Percentiles rank a stretch among this genome's conserved stretches.
These are phyloP conservation scores for Talaromyces nanjingensis DNA, from an alignment of 495 filamentous ascomycete genomes.

Conservation along the genomic window DNA sequence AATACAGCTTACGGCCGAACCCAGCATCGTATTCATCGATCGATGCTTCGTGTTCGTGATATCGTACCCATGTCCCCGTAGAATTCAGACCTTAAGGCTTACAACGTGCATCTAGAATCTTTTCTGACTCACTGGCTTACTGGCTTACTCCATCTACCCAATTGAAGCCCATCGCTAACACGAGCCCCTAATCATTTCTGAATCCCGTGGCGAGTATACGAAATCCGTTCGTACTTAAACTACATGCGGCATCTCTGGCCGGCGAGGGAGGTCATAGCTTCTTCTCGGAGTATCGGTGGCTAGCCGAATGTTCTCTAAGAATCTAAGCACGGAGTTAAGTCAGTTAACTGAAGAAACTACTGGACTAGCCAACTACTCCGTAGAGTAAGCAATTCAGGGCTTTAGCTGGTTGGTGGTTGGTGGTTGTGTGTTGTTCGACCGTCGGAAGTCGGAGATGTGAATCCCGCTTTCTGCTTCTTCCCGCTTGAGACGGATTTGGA, in stretches of 20 bases:
- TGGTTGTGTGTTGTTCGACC: not conserved
- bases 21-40: not conserved
- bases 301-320: too few species aligned
- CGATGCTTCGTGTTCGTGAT: too few species aligned
- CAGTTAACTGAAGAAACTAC: too few species aligned
- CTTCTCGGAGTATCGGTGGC: not conserved
- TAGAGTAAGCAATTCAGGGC: not conserved
- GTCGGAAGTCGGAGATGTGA: not conserved
- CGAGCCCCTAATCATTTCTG: not conserved
- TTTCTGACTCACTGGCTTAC: not conserved
- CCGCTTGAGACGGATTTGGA: not conserved
- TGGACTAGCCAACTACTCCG: too few species aligned
- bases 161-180: not conserved
- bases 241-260: not conserved
- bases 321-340: too few species aligned
- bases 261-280: not conserved
- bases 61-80: too few species aligned
- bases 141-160: not conserved
- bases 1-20: not conserved
- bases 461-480: not conserved
- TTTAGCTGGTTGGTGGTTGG: not conserved
- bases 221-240: not conserved
- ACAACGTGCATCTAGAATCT: not conserved
- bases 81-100: too few species aligned
- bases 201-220: not conserved